Evolutionary conservation across 768 basidiomycete species (phyloP).

Genomic region (Boletus subparvulus): DNA sequence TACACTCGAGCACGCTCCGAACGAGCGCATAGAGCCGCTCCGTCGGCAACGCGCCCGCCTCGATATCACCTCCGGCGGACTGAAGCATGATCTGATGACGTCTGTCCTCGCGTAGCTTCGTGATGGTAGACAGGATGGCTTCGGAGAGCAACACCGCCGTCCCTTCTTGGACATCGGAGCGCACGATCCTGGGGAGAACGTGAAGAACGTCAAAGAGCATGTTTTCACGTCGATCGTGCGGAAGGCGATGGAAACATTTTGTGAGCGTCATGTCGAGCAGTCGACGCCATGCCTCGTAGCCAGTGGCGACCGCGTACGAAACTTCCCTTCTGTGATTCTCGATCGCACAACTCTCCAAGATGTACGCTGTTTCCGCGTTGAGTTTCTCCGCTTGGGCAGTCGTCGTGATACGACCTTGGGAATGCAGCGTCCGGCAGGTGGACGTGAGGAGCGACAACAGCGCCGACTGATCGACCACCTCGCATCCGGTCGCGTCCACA

Average conservation of each 20-base stretch:
- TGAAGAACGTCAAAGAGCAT: conserved; percentile 90
- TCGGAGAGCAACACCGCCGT: conserved; percentile 85
- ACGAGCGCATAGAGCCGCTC: conserved; percentile 78
- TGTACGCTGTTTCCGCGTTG: conserved; percentile 65
- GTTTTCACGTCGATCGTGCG: conserved; percentile 79
- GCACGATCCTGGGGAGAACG: conserved; percentile 72
- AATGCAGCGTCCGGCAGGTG: conserved; percentile 60
- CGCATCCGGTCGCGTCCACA: conserved; percentile 69
- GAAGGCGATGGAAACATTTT: conserved; percentile 82
- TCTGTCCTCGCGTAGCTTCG: conserved; percentile 84
- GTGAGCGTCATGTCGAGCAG: conserved; percentile 82
- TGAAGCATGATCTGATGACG: conserved; percentile 68
- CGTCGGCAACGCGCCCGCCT: conserved; percentile 69
- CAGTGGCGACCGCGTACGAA: conserved; percentile 61
- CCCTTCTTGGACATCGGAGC: conserved; percentile 61
- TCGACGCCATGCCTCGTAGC: conserved; percentile 83
- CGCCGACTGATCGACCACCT: conserved; percentile 74
- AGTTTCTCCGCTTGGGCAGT: conserved; percentile 64
- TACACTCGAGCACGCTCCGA: conserved; percentile 69
- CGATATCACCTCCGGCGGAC: conserved; percentile 59
- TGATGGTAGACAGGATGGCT: conserved; percentile 74
- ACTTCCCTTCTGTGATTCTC: conserved; percentile 90
- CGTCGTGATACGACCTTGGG: conserved; percentile 65
- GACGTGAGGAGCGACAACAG: conserved; percentile 67
- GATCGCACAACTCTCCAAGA: conserved; percentile 79